Percentiles rank a stretch among this genome's conserved stretches.
These are phyloP conservation scores for Solanum microdontum DNA, from an alignment of 257 asterid species.

Conservation along the genomic window DNA sequence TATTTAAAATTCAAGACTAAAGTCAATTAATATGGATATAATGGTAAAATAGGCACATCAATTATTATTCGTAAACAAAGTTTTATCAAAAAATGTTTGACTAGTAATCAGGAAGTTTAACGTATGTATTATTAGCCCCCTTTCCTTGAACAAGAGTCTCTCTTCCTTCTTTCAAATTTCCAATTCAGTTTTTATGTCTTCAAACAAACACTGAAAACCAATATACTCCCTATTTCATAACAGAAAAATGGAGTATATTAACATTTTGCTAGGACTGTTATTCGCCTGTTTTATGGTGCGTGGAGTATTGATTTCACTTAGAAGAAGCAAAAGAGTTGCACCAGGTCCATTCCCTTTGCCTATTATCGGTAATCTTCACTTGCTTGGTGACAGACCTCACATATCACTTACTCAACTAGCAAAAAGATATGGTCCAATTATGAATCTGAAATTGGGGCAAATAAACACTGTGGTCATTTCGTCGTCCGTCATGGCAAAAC, in stretches of 20 bases:
- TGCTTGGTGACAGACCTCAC: conserved; percentile 68
- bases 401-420: conserved; percentile 44
- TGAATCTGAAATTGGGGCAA: conserved; percentile 50
- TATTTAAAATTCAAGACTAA: no score
- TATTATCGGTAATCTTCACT: conserved; percentile 57
- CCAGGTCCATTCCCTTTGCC: conserved; percentile 55
- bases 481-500: conserved; percentile 47
- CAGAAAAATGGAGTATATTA: conserved; percentile 10
- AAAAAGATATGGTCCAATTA: conserved; percentile 53
- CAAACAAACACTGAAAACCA: no score
- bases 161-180: no score
- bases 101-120: no score
- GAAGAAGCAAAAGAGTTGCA: not conserved
- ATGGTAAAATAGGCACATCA: no score
- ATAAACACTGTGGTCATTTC: conserved; percentile 42
- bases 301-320: not conserved
- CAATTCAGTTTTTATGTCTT: no score
- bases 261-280: conserved; percentile 27
- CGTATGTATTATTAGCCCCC: no score
- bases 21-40: no score
- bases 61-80: no score
- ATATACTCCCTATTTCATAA: no score
- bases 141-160: no score
- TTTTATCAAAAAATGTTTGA: no score
- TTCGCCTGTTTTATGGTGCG: not conserved